Conservation (phyloP, 208 protist species). For the Crithidia mellificae region DNA sequence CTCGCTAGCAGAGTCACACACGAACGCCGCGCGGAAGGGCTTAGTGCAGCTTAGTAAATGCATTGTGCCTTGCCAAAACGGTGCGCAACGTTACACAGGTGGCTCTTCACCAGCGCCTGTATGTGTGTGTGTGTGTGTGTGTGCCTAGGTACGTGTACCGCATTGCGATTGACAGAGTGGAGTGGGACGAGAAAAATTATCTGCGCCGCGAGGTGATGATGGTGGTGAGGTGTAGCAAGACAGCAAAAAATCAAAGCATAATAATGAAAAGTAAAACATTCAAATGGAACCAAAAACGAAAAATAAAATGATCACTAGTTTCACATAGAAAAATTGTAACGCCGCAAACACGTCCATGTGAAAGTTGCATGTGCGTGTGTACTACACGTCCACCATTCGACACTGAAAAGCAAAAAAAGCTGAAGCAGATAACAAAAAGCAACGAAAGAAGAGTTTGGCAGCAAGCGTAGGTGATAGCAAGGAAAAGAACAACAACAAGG, state of each 20-base stretch:
- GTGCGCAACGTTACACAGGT: too few species aligned
- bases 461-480: neutral
- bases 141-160: too few species aligned
- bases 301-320: constrained; percentile 2
- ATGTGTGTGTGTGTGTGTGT: too few species aligned
- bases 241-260: neutral
- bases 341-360: neutral
- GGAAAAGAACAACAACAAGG: neutral
- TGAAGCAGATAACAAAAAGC: constrained; percentile 9
- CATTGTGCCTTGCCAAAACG: too few species aligned
- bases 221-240: neutral
- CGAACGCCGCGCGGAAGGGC: too few species aligned
- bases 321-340: neutral
- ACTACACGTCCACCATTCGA: neutral
- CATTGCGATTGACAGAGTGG: too few species aligned
- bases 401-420: constrained; percentile 5
- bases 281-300: neutral
- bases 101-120: too few species aligned
- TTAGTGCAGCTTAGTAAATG: too few species aligned
- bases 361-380: neutral
- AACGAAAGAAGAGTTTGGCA: neutral
- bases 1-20: too few species aligned
- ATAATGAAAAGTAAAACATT: neutral
- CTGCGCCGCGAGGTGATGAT: too few species aligned
- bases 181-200: too few species aligned